Conservation (phyloP, 495 filamentous ascomycete species). For the Cairneyella variabilis region DNA sequence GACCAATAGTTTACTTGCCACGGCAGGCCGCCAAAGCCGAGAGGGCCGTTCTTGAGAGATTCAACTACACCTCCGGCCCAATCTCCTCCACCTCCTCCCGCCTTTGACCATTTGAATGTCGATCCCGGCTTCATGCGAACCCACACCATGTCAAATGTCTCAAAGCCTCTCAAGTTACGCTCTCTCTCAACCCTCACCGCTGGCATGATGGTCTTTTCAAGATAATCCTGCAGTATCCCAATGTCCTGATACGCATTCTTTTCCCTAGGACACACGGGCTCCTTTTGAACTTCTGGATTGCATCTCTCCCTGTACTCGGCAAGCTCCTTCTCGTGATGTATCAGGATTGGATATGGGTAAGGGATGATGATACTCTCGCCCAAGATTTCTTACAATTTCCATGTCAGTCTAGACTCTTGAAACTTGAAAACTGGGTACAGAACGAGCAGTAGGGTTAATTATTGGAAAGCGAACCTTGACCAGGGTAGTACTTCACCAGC, state of each 20-base stretch:
- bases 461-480: too few species aligned
- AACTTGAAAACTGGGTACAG: too few species aligned
- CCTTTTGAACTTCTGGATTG: too few species aligned
- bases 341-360: not conserved
- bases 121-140: not conserved
- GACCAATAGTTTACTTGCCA: not conserved
- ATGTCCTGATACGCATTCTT: not conserved
- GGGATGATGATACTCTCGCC: not conserved
- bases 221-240: not conserved
- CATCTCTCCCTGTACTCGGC: too few species aligned
- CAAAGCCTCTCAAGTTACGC: not conserved
- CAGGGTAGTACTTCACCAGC: constrained; percentile 3
- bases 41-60: not conserved
- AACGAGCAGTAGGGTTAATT: too few species aligned
- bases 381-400: too few species aligned
- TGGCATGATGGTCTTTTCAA: not conserved
- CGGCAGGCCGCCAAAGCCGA: not conserved
- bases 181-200: not conserved
- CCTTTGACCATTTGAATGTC: too few species aligned
- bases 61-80: not conserved
- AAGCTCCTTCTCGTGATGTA: not conserved
- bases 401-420: too few species aligned
- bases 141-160: constrained; percentile 1
- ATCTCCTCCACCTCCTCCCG: not conserved
- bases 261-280: too few species aligned